Percentiles rank a stretch among this genome's conserved stretches.
Evolutionary conservation across 768 basidiomycete species (phyloP).

Genomic region (Clitopilus hobsonii): DNA sequence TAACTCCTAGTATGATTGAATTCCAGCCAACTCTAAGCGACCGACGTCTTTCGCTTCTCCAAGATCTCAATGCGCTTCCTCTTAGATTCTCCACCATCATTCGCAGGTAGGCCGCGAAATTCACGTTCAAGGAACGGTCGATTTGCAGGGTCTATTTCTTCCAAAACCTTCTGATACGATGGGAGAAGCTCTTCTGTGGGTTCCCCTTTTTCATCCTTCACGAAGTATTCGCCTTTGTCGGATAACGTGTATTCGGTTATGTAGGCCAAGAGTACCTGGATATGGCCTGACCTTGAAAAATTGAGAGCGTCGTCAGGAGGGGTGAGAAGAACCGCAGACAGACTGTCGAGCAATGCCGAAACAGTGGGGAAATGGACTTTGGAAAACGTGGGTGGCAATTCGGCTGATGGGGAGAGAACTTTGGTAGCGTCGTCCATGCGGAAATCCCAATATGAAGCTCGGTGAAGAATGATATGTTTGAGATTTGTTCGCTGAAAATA

Average conservation of each 20-base stretch:
- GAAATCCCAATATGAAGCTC: not conserved
- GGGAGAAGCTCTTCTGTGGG: not conserved
- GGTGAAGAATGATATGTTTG: not conserved
- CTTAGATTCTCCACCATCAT: not conserved
- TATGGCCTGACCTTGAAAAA: not conserved
- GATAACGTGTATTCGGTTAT: not conserved
- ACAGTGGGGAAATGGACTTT: not conserved
- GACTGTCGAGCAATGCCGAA: not conserved
- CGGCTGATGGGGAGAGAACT: not conserved
- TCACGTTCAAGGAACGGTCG: not conserved
- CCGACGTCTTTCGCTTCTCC: too few species aligned
- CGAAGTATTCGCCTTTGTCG: not conserved
- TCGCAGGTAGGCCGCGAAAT: not conserved
- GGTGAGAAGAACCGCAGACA: not conserved
- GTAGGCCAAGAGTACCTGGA: not conserved
- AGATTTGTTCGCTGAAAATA: not conserved
- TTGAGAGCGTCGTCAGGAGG: not conserved
- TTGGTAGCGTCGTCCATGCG: not conserved
- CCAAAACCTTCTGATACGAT: not conserved
- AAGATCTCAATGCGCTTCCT: not conserved
- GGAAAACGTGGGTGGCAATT: not conserved
- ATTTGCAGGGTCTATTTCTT: not conserved
- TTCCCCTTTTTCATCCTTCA: not conserved
- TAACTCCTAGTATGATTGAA: too few species aligned
- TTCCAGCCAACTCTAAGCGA: too few species aligned